These are phyloP conservation scores for Chytriomyces confervae DNA, from an alignment of 192 early-diverging fungal genomes.

Conservation along the genomic window DNA sequence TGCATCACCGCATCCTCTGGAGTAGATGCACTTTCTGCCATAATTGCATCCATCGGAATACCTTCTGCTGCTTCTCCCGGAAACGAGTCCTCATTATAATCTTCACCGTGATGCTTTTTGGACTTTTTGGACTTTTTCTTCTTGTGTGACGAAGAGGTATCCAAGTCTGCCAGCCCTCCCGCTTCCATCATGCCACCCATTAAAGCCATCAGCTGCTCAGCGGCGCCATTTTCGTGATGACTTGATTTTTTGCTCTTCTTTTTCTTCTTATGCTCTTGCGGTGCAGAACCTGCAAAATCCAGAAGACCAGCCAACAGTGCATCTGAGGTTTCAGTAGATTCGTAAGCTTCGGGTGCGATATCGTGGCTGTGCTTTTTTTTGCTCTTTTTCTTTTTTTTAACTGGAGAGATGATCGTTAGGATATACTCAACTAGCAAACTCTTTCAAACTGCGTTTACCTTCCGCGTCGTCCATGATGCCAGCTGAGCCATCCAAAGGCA, in stretches of 20 bases:
- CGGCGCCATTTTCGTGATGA: conserved; percentile 15
- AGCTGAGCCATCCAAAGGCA: no score
- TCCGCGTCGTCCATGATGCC: no score
- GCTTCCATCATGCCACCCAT: conserved; percentile 14
- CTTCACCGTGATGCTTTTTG: conserved; percentile 31
- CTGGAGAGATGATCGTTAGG: neutral
- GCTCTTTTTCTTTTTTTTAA: conserved; percentile 44
- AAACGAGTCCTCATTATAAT: neutral
- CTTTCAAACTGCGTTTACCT: neutral
- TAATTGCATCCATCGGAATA: no score
- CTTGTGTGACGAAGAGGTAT: neutral
- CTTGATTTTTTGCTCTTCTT: conserved; percentile 22
- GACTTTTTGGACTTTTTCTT: conserved; percentile 40
- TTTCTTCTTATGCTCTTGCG: conserved; percentile 19
- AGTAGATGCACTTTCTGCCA: neutral
- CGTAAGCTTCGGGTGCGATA: neutral
- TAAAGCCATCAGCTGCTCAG: neutral
- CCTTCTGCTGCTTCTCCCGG: conserved; percentile 9
- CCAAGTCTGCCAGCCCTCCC: neutral
- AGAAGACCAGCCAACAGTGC: conserved; percentile 23
- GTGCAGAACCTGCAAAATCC: conserved; percentile 2
- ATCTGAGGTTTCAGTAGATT: neutral
- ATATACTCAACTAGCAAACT: neutral
- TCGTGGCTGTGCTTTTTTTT: conserved; percentile 41
- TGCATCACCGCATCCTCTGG: neutral